A percentile compares a stretch with the other conserved stretches of the same genome.
These are phyloP conservation scores for Xylaria sp. DNA, from an alignment of 2,329 filamentous ascomycete species.

Conservation along the genomic window DNA sequence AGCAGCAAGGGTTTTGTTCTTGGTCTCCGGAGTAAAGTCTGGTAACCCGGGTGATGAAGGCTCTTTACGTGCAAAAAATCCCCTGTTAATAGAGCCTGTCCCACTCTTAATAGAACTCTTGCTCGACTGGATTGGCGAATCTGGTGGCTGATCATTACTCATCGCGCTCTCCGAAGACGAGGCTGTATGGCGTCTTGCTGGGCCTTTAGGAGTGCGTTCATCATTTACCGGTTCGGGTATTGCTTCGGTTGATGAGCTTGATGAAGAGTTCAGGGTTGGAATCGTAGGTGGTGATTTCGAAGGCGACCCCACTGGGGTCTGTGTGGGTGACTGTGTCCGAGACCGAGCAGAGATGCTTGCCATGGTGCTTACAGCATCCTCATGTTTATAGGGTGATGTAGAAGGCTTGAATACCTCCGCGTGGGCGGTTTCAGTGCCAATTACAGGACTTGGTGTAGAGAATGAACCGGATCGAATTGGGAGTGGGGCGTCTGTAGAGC, in stretches of 20 bases:
- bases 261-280: slow-evolving; percentile 24
- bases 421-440: slow-evolving; percentile 70
- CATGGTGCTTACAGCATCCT: slow-evolving; percentile 67
- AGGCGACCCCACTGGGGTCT: slow-evolving; percentile 38
- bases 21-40: slow-evolving; percentile 34
- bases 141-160: slow-evolving; percentile 26
- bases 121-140: slow-evolving; percentile 35
- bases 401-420: slow-evolving; percentile 67
- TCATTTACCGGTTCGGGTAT: slow-evolving; percentile 26
- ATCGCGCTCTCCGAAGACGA: slow-evolving; percentile 39
- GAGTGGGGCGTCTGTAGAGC: slow-evolving; percentile 54
- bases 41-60: slow-evolving; percentile 26
- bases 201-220: slow-evolving; percentile 33
- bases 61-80: slow-evolving; percentile 41
- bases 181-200: slow-evolving; percentile 37
- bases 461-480: slow-evolving; percentile 67
- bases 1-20: slow-evolving; percentile 41
- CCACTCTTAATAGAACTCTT: slow-evolving; percentile 38
- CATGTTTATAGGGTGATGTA: slow-evolving; percentile 61
- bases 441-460: slow-evolving; percentile 66
- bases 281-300: slow-evolving; percentile 31
- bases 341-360: slow-evolving; percentile 51
- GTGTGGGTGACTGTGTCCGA: slow-evolving; percentile 49
- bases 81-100: slow-evolving; percentile 36
- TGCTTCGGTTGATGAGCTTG: slow-evolving; percentile 36